These are phyloP conservation scores for Gossypium lobatum DNA, from an alignment of 441 rosid species.

Conservation along the genomic window DNA sequence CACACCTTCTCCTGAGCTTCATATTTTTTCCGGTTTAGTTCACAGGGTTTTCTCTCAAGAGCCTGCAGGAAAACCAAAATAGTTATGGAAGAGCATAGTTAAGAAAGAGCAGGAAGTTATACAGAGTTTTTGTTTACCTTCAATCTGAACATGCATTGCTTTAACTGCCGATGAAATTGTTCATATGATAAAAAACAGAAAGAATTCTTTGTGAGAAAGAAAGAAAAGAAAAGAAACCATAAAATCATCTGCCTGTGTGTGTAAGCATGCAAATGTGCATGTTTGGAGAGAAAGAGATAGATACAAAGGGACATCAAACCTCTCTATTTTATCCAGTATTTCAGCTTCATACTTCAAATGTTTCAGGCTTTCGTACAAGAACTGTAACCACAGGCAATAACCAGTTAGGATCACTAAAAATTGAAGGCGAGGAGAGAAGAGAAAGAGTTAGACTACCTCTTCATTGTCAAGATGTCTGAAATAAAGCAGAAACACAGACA, in stretches of 20 bases:
- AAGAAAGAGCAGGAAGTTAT: not conserved
- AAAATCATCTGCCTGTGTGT: not conserved
- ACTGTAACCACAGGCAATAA: not conserved
- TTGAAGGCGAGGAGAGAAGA: not conserved
- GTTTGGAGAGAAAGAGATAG: not conserved
- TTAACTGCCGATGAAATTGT: not conserved
- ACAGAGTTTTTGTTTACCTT: constrained; percentile 10
- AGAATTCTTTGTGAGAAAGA: not conserved
- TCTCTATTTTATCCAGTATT: not conserved
- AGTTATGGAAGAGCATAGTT: not conserved
- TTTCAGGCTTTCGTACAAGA: constrained; percentile 1
- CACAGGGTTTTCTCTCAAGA: constrained; percentile 17
- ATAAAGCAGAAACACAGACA: not conserved
- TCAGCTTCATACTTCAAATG: constrained; percentile 3
- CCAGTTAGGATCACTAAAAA: not conserved
- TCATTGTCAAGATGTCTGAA: not conserved
- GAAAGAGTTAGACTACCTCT: not conserved
- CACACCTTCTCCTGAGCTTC: constrained; percentile 18
- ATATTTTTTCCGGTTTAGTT: constrained; percentile 9
- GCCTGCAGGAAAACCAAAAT: constrained; percentile 7
- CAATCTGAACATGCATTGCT: not conserved
- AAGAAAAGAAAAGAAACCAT: not conserved
- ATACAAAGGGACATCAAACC: not conserved
- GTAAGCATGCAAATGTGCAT: not conserved
- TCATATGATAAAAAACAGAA: not conserved